Evolutionary conservation across 2,329 filamentous ascomycete genomes (phyloP), one percentile per base, ranked within the genome.

Genomic region (Bipolaris oryzae): DNA sequence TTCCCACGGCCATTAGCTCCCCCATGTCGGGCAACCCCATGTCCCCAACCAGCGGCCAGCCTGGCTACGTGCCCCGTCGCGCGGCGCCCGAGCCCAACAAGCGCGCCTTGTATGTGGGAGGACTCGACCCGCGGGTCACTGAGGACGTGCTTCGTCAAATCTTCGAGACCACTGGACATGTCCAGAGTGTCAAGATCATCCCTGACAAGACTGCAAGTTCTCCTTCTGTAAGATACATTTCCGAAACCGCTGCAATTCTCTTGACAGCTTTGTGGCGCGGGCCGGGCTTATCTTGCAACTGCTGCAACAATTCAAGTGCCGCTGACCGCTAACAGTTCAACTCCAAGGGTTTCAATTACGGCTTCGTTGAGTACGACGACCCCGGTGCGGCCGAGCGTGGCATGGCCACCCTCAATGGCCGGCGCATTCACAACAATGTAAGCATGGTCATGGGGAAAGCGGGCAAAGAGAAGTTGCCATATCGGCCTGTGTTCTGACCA

Each of bases 181-280:
- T 99, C 64, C 90, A 96, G 80, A 97, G 92, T 74, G 95, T 99
- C 76, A 99, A 99, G 84, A 97, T 99, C 74, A 99, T 99, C 76
- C 95, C 95, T 50, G 95, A 99, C 84, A 99, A 99, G 85, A 99
- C 97, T 80, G 93, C 96, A 81, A 85, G 92, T 66, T 87, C 59
- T 57, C 65, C 67, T 42, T 63, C 65, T 50, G 66, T 68, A 63
- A 64, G 67, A 60, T 49, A 49, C 34, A 21, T 41, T 35, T 45
- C 54, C 53, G 47, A 38, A 51, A 50, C 61, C 50, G 60, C 61
- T 63, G 51, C 49, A 56, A 33, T 23, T 23, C 55, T 54, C 37
- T 53, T 51, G 55, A 48, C 50, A 57, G 54, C 54, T 57, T 52
- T 52, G 50, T 46, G 41, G 50, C 50, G 50, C 50, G 50, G 54